phyloP scores from a whole-genome alignment of 495 filamentous ascomycete species.

The Niebla homalea region DNA sequence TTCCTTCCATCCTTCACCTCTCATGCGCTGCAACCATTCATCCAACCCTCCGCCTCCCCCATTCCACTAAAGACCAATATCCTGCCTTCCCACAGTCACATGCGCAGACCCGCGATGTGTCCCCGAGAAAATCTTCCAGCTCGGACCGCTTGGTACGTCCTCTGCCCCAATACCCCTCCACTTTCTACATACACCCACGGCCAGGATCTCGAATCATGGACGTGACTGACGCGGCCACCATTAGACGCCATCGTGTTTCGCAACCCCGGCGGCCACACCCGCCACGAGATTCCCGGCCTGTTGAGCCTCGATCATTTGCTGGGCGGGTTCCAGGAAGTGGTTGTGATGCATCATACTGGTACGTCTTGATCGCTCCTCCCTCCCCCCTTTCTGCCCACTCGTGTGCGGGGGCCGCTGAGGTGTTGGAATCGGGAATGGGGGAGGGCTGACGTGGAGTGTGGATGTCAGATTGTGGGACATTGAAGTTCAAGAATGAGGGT shows the following conservation, averaged over 20 bases:
- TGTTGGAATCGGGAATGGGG: no score
- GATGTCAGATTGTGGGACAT: constrained; percentile 12
- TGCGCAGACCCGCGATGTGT: background rate
- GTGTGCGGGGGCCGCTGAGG: no score
- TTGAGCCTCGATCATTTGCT: constrained; percentile 9
- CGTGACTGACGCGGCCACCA: background rate
- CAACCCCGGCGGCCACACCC: constrained; percentile 9
- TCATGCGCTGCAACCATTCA: no score
- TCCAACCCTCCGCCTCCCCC: no score
- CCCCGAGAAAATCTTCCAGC: background rate
- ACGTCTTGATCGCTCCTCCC: no score
- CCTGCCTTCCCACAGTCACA: background rate
- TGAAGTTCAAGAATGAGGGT: constrained; percentile 1
- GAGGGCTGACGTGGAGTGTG: no score
- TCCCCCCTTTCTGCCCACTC: background rate
- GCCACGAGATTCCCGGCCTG: constrained; percentile 4
- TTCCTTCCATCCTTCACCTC: no score
- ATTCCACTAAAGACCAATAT: background rate
- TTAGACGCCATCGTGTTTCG: constrained; percentile 6
- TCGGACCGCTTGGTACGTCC: background rate
- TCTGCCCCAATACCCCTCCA: background rate
- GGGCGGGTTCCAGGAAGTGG: constrained; percentile 1
- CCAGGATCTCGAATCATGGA: no score
- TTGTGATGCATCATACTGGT: constrained; percentile 15
- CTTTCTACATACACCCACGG: no score